phyloP scores from a whole-genome alignment of 164 flowering plant genomes.

The Magnolia officinalis region DNA sequence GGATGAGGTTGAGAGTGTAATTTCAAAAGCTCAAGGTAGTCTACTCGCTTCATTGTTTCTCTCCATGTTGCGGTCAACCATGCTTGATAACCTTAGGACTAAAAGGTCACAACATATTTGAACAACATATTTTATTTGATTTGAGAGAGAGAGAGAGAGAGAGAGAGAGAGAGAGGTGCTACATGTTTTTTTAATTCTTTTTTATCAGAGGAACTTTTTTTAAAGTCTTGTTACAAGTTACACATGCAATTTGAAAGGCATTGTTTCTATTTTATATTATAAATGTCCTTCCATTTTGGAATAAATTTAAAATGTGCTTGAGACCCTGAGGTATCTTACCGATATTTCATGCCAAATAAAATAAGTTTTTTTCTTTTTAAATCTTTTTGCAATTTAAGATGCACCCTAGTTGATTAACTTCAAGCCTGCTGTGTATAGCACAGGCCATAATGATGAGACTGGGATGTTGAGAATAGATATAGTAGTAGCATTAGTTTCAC shows the following conservation, averaged over 20 bases:
- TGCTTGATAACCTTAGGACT: neutral
- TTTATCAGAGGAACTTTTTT: too few species aligned
- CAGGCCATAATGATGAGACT: too few species aligned
- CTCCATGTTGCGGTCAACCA: neutral
- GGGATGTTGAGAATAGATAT: too few species aligned
- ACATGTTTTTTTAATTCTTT: neutral
- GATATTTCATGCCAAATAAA: too few species aligned
- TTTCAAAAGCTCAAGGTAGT: conserved; percentile 72
- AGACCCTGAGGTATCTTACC: too few species aligned
- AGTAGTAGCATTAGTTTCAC: too few species aligned
- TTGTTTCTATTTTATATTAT: neutral
- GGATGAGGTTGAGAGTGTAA: conserved; percentile 74
- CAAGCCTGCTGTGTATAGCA: too few species aligned
- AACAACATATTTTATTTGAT: neutral
- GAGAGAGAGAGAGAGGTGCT: neutral
- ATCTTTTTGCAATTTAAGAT: too few species aligned
- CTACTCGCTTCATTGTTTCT: neutral
- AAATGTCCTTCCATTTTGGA: neutral
- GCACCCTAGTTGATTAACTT: too few species aligned
- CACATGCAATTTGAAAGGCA: neutral
- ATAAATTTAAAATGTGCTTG: too few species aligned
- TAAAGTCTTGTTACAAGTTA: neutral
- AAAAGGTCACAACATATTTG: neutral
- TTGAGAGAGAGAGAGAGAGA: neutral
- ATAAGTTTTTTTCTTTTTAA: too few species aligned